phyloP scores from a whole-genome alignment of 768 basidiomycete genomes.

The Mycena belliarum region DNA sequence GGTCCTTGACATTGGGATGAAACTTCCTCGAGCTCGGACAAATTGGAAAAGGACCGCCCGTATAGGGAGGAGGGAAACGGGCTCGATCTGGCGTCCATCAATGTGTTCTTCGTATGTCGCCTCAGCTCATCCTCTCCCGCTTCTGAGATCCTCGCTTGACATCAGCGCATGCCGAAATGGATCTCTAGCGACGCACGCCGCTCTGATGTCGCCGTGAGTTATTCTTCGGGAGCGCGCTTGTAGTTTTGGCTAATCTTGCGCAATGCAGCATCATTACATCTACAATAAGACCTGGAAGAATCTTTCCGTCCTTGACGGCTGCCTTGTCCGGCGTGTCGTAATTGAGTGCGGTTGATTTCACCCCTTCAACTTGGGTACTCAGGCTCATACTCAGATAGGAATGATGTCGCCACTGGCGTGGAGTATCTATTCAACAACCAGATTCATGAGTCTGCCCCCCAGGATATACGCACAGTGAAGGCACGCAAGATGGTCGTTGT shows the following conservation, averaged over 20 bases:
- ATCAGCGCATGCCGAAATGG: conserved; percentile 11
- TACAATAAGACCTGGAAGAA: conserved; percentile 28
- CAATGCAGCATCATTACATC: conserved; percentile 22
- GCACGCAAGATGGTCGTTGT: conserved; percentile 38
- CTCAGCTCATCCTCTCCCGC: neutral
- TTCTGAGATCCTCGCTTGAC: no score
- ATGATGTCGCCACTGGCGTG: conserved; percentile 9
- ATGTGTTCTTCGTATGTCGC: conserved; percentile 13
- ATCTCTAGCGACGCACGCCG: conserved; percentile 1
- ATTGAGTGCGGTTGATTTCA: conserved; percentile 21
- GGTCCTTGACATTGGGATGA: neutral
- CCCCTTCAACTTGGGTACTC: neutral
- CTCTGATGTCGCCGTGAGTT: conserved; percentile 5
- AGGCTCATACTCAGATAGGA: conserved; percentile 21
- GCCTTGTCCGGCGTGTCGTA: conserved; percentile 26
- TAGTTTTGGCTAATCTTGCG: neutral
- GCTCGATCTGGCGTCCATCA: conserved; percentile 5
- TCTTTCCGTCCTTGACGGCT: conserved; percentile 24
- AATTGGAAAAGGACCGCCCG: conserved; percentile 11
- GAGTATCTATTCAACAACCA: conserved; percentile 17
- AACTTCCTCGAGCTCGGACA: conserved; percentile 9
- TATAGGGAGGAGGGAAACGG: conserved; percentile 11
- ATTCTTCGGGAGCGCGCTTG: neutral
- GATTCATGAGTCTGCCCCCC: conserved; percentile 13
- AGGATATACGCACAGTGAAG: conserved; percentile 7